These are phyloP conservation scores for Aspergillus kassunensis DNA, from an alignment of 495 filamentous ascomycete species.

Conservation along the genomic window DNA sequence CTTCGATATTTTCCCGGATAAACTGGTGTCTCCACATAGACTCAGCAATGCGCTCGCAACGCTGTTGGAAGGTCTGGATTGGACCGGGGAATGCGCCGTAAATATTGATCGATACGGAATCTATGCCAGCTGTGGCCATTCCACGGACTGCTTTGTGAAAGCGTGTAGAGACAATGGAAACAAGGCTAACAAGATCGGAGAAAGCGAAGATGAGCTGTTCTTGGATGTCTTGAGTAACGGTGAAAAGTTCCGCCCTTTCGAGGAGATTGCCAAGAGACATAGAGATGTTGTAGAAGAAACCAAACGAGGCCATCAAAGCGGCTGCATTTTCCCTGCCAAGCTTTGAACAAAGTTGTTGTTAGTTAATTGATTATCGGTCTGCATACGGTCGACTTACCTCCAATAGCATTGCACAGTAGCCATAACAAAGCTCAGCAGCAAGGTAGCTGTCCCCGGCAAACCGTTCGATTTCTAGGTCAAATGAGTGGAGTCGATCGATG, in stretches of 20 bases:
- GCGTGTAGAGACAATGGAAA: constrained; percentile 30
- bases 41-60: constrained; percentile 30
- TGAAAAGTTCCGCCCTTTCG: constrained; percentile 34
- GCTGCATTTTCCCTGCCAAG: constrained; percentile 33
- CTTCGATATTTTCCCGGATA: constrained; percentile 20
- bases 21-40: constrained; percentile 39
- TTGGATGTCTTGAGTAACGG: constrained; percentile 32
- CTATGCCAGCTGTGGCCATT: constrained; percentile 16
- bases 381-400: constrained; percentile 23
- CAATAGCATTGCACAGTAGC: constrained; percentile 35
- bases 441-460: constrained; percentile 36
- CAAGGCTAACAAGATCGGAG: constrained; percentile 33
- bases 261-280: constrained; percentile 32
- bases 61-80: constrained; percentile 28
- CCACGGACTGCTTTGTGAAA: constrained; percentile 28
- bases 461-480: constrained; percentile 29
- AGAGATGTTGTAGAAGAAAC: constrained; percentile 38
- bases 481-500: constrained; percentile 26
- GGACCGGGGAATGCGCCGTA: constrained; percentile 29
- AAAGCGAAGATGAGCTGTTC: constrained; percentile 37
- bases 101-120: constrained; percentile 31
- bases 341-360: constrained; percentile 13
- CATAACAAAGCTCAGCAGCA: constrained; percentile 35
- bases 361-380: not conserved
- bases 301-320: constrained; percentile 32